Evolutionary conservation across 2,329 filamentous ascomycete genomes (phyloP), one percentile per base, ranked within the genome.

Genomic region (Phaeosphaeria sp.): DNA sequence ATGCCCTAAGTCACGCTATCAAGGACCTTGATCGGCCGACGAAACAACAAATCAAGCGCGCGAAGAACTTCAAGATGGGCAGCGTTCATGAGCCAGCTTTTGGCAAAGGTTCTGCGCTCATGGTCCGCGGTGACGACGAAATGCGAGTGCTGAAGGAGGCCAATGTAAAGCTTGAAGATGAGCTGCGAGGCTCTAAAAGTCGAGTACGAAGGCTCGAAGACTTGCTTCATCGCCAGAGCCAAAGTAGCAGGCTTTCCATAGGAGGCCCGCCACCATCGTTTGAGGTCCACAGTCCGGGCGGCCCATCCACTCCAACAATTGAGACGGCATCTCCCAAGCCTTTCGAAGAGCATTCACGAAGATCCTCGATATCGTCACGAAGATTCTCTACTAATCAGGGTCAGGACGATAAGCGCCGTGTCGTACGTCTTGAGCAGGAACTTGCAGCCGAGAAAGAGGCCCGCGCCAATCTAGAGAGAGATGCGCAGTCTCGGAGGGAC

Each of bases 31-130:
- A 89, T 72, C 87, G 85, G 55, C 93, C 94, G 2, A 95, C 92
- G 0, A 92, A 90, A 67, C 92, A 95, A 74, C 93, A 96, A 72
- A 87, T 89, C 59, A 93, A 92, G 76, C 87, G 92, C 56, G 87
- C 95, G 6, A 96, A 94, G 75, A 93, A 92, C 5, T 98, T 99
- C 82, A 97, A 97, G 74, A 95, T 96, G 72, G 95, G 95, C 17
- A 98, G 95, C 72, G 86, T 98, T 39, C 93, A 97, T 69, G 95
- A 98, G 73, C 89, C 90, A n/a, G 87, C 87, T 2, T 85, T 97
- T 60, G 92, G 92, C n/a, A 88, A 90, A 69, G 96, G 91, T 64
- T 94, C 92, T 1, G 71, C 75, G 36, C 84, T 97, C 10, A 80
- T 97, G 68, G 86, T 96, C 15, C 88, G 92, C 41, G 93, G 92